Evolutionary conservation across 106 monocot species (phyloP).

Genomic region (Hemerocallis citrina): DNA sequence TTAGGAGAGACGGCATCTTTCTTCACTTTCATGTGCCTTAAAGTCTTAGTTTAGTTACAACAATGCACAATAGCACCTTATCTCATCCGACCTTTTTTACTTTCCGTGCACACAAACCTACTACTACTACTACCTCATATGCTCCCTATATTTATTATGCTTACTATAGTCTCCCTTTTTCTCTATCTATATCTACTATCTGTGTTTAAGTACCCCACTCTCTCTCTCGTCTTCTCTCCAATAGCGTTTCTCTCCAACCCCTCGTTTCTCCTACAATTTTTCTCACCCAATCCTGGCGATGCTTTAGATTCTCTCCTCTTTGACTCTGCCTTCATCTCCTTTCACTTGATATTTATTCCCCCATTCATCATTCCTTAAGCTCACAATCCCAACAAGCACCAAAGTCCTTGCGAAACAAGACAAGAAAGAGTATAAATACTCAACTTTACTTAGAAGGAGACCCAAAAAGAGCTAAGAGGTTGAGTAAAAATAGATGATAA

Average conservation of each 20-base stretch:
- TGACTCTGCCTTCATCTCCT: no score
- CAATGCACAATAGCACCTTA: no score
- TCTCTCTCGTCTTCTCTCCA: not conserved
- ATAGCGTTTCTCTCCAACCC: not conserved
- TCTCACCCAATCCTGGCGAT: slow-evolving; percentile 27
- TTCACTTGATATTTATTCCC: not conserved
- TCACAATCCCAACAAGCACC: slow-evolving; percentile 18
- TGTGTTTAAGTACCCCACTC: no score
- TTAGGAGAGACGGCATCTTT: no score
- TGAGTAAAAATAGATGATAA: slow-evolving; percentile 7
- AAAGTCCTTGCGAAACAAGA: slow-evolving; percentile 30
- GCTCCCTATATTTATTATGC: no score
- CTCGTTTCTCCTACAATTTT: not conserved
- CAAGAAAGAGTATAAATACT: not conserved
- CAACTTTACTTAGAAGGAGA: slow-evolving; percentile 3
- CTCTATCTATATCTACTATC: no score
- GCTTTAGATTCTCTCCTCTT: slow-evolving; percentile 45
- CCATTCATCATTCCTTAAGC: slow-evolving; percentile 6
- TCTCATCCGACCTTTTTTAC: not conserved
- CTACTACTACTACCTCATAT: no score
- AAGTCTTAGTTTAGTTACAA: slow-evolving; percentile 1
- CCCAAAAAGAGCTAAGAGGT: slow-evolving; percentile 5
- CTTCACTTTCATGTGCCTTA: not conserved
- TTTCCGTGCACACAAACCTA: slow-evolving; percentile 5
- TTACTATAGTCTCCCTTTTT: no score